These are phyloP conservation scores for Shiraia bambusicola DNA, from an alignment of 2,329 filamentous ascomycete species.

Conservation along the genomic window DNA sequence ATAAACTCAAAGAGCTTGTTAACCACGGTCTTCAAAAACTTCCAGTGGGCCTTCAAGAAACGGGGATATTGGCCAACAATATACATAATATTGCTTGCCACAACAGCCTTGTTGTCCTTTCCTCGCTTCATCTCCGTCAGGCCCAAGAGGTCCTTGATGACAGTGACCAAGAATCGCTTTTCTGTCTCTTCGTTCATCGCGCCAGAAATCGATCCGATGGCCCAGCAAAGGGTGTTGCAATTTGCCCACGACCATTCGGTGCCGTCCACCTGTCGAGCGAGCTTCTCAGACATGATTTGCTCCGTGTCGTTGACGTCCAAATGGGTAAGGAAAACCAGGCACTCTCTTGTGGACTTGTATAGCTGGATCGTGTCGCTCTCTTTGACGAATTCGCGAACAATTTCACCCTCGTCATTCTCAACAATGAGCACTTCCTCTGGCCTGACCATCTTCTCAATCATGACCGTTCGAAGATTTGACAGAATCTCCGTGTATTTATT, in stretches of 20 bases:
- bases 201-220: slow-evolving; percentile 95
- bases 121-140: slow-evolving; percentile 99
- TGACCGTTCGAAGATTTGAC: slow-evolving; percentile 90
- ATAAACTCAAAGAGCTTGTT: slow-evolving; percentile 99
- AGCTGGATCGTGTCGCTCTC: slow-evolving; percentile 98
- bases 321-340: slow-evolving; percentile 94
- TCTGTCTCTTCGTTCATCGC: slow-evolving; percentile 99
- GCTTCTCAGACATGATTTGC: slow-evolving; percentile 98
- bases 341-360: slow-evolving; percentile 98
- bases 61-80: slow-evolving; percentile 98
- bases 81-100: slow-evolving; percentile 99
- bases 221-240: slow-evolving; percentile 99
- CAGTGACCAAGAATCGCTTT: slow-evolving; percentile 96
- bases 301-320: slow-evolving; percentile 96
- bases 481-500: slow-evolving; percentile 96
- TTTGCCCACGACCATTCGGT: slow-evolving; percentile 99
- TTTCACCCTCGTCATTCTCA: slow-evolving; percentile 99
- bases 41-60: slow-evolving; percentile 99
- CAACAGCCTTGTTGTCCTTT: slow-evolving; percentile 99
- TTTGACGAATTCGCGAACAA: slow-evolving; percentile 98
- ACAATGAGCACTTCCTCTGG: slow-evolving; percentile 98
- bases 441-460: slow-evolving; percentile 99
- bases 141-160: slow-evolving; percentile 96
- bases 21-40: slow-evolving; percentile 98
- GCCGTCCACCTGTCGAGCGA: slow-evolving; percentile 91